phyloP scores from a whole-genome alignment of 2,329 filamentous ascomycete genomes.

The Sclerotinia trifoliorum region DNA sequence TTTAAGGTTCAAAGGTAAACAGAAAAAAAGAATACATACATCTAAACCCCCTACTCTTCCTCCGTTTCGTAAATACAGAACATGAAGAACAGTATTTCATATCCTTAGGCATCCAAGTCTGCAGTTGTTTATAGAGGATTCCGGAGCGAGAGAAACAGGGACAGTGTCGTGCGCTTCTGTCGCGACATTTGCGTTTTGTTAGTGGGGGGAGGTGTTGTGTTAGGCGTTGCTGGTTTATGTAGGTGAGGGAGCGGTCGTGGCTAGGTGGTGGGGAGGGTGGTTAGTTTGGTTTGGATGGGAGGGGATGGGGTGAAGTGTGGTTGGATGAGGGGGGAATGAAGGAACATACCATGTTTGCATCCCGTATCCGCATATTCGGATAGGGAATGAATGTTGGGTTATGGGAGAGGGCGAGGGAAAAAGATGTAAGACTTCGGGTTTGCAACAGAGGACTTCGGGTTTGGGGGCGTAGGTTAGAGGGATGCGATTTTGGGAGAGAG shows the following conservation, averaged over 20 bases:
- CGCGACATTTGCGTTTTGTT: not conserved
- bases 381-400: not conserved
- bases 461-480: slow-evolving; percentile 25
- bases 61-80: slow-evolving; percentile 32
- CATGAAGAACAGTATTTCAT: slow-evolving; percentile 34
- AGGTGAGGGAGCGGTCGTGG: not conserved
- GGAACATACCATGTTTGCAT: not conserved
- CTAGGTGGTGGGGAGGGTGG: not conserved
- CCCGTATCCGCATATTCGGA: not conserved
- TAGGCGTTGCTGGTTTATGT: not conserved
- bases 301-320: too few relatives aligned
- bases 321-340: not conserved
- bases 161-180: not conserved
- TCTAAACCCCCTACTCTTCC: slow-evolving; percentile 27
- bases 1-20: not conserved
- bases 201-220: not conserved
- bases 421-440: not conserved
- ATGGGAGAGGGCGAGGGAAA: not conserved
- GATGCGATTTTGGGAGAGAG: slow-evolving; percentile 23
- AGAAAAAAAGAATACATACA: slow-evolving; percentile 27
- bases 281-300: too few relatives aligned
- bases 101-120: slow-evolving; percentile 31
- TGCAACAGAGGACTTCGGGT: slow-evolving; percentile 20
- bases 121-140: slow-evolving; percentile 28
- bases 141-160: not conserved